Evolutionary conservation across 345 rosid genomes (phyloP), one percentile per base, ranked within the genome.

Genomic region (Bruguiera sexangula): DNA sequence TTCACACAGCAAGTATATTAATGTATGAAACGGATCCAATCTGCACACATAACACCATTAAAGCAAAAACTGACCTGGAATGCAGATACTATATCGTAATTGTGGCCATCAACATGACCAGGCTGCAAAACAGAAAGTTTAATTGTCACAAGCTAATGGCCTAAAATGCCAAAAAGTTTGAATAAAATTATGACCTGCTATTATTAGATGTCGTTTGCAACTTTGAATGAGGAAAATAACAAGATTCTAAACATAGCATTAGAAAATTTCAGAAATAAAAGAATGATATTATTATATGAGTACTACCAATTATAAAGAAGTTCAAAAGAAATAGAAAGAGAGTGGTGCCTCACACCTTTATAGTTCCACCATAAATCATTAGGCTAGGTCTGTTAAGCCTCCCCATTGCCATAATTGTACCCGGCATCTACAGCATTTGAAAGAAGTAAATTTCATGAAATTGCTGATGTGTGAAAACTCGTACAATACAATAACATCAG

Each of bases 321-420:
- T 10, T 37, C 11, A 37, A 8, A 3, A 24, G n/a, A 24, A 26
- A 69, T 77, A 30, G 54, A 10, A 2, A 8, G 11, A 63, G 27
- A 31, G 29, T 30, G 22, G 26, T 29, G 18, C 34, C n/a, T 11
- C 50, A 29, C n/a, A 95, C 98, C 96, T 95, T 95, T 74, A 90
- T 95, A 56, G 99, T 76, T 77, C 99, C 99, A 66, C 99, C 99
- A 71, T 92, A 95, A 74, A 92, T 80, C 99, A 95, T 89, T 72
- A 95, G 85, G 71, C 96, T 85, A 15, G 97, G 99, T 67, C 99
- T 75, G 62, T 95, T 95, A 69, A 95, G 91, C 84, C 97, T 88
- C 75, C 99, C 99, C 99, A 92, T 95, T 31, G 98, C 97, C 87
- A 95, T 95, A 67, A 95, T 87, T 29, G 99, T 95, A 71, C 98